These are phyloP conservation scores for Clonostachys rhizophaga DNA, from an alignment of 2,329 filamentous ascomycete species.

Conservation along the genomic window DNA sequence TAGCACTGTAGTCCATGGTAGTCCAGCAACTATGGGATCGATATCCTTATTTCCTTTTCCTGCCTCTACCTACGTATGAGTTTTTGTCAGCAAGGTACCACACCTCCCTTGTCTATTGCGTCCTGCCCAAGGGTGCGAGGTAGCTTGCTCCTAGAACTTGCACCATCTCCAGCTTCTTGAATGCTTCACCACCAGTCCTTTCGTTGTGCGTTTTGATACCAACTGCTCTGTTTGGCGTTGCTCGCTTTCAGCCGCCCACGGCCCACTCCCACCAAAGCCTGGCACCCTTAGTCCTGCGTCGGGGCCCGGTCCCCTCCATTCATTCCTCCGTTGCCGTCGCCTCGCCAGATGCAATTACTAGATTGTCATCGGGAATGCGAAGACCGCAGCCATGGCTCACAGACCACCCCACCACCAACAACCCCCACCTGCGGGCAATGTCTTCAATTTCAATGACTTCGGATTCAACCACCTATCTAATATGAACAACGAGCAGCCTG, in stretches of 20 bases:
- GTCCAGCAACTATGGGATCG: too few relatives aligned
- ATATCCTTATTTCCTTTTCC: too few relatives aligned
- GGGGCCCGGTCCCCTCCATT: too few relatives aligned
- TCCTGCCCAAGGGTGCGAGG: neutral
- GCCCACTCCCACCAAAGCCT: too few relatives aligned
- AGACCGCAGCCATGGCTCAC: slow-evolving; percentile 24
- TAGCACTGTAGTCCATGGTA: too few relatives aligned
- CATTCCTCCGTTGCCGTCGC: neutral
- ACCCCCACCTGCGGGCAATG: slow-evolving; percentile 13
- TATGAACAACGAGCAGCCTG: slow-evolving; percentile 12
- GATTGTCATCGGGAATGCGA: slow-evolving; percentile 9
- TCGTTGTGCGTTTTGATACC: neutral
- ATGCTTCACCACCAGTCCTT: neutral
- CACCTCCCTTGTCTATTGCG: too few relatives aligned
- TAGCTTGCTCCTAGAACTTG: neutral
- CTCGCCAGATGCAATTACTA: slow-evolving; percentile 17
- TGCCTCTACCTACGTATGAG: too few relatives aligned
- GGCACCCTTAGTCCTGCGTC: neutral
- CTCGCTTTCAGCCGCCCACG: neutral
- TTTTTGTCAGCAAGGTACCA: too few relatives aligned
- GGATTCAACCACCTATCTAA: slow-evolving; percentile 18
- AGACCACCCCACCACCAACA: slow-evolving; percentile 20
- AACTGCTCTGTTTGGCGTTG: neutral
- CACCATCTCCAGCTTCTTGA: neutral
- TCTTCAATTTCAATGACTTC: slow-evolving; percentile 8